phyloP scores from a whole-genome alignment of 768 basidiomycete genomes.

The Basidioascus undulatus region DNA sequence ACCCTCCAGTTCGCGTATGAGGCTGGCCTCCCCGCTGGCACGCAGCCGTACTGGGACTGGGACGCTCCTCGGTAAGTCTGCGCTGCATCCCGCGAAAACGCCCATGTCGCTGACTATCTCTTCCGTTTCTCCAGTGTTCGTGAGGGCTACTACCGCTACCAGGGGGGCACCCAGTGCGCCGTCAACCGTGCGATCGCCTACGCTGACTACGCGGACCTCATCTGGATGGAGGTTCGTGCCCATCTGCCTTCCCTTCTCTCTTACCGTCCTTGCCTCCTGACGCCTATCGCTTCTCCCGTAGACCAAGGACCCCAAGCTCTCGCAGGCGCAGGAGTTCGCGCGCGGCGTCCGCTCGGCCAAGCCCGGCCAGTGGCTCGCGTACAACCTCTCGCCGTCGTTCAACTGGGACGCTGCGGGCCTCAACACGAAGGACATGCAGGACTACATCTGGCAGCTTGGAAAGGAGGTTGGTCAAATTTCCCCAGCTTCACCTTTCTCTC shows the following conservation, averaged over 20 bases:
- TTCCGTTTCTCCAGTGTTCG: no score
- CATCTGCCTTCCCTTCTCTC: constrained; percentile 19
- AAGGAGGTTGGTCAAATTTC: no score
- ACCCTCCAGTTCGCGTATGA: constrained; percentile 55
- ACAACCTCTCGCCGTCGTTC: constrained; percentile 59
- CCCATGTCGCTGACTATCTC: no score
- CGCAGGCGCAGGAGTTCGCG: constrained; percentile 80
- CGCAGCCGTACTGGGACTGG: constrained; percentile 97
- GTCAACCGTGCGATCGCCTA: constrained; percentile 77
- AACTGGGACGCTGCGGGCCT: constrained; percentile 57
- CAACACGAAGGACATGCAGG: constrained; percentile 56
- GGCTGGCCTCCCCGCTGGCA: no score
- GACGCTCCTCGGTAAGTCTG: constrained; percentile 69
- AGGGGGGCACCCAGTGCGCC: constrained; percentile 86
- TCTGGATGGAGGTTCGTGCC: constrained; percentile 81
- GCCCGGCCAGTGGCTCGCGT: constrained; percentile 86
- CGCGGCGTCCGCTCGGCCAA: constrained; percentile 55
- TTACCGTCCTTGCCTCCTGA: no score
- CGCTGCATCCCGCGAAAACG: no score
- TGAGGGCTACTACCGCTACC: constrained; percentile 92
- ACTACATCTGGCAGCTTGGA: constrained; percentile 76
- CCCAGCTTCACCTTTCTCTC: not conserved
- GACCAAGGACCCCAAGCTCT: constrained; percentile 77
- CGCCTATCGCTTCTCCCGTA: no score
- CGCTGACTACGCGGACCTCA: constrained; percentile 71